phyloP scores from a whole-genome alignment of 2,329 filamentous ascomycete species.

The Xylariaceae sp. region DNA sequence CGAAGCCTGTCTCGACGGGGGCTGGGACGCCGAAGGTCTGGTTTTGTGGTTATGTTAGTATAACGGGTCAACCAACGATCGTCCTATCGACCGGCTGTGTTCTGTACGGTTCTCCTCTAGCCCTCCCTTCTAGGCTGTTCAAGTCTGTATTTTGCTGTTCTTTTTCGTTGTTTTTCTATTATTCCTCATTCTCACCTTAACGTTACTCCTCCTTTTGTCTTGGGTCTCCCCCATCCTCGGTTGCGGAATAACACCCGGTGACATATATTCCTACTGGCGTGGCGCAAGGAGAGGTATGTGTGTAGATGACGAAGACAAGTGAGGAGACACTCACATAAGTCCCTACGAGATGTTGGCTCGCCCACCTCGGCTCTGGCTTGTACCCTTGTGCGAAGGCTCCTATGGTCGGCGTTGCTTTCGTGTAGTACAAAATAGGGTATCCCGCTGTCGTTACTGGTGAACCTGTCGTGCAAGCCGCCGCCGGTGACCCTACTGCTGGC shows the following conservation, averaged over 20 bases:
- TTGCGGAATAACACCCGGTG: too few relatives aligned
- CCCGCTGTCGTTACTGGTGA: conserved; percentile 36
- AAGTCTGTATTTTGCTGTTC: too few relatives aligned
- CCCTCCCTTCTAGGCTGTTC: too few relatives aligned
- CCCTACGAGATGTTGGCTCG: conserved; percentile 33
- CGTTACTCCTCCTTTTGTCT: too few relatives aligned
- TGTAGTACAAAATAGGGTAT: conserved; percentile 40
- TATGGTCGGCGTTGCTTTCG: conserved; percentile 30
- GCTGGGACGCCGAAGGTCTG: conserved; percentile 40
- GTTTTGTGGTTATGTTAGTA: too few relatives aligned
- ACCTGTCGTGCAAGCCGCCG: conserved; percentile 35
- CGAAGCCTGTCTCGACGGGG: conserved; percentile 39
- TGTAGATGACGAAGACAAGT: not conserved
- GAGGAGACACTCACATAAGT: conserved; percentile 34
- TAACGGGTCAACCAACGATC: too few relatives aligned
- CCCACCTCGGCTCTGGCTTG: conserved; percentile 37
- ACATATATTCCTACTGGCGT: too few relatives aligned
- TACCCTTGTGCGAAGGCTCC: conserved; percentile 29
- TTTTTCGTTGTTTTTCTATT: too few relatives aligned
- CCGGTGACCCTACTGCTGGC: conserved; percentile 1
- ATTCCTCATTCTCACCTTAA: too few relatives aligned
- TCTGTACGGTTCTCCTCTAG: not conserved
- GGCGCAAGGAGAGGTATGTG: too few relatives aligned
- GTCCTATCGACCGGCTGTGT: not conserved
- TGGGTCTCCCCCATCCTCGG: too few relatives aligned